Percentiles rank a stretch among this genome's conserved stretches.
phyloP scores from a whole-genome alignment of 331 rosid genomes.

The Acacia pycnantha region DNA sequence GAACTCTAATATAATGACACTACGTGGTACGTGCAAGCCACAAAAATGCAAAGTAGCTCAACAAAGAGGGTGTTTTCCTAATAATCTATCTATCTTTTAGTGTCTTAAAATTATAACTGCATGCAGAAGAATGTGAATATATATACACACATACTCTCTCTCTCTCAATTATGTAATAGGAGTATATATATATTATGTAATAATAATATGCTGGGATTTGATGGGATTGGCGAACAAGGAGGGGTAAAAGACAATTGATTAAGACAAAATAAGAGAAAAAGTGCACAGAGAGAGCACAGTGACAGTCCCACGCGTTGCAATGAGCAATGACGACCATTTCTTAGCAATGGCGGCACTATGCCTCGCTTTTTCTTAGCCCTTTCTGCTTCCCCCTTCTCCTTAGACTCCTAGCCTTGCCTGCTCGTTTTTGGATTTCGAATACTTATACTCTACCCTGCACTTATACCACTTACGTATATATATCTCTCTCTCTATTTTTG shows the following conservation, averaged over 20 bases:
- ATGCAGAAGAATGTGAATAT: neutral
- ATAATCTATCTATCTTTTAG: neutral
- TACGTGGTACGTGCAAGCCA: neutral
- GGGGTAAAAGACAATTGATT: conserved; percentile 10
- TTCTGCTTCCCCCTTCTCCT: neutral
- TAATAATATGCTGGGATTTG: neutral
- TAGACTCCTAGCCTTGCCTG: conserved; percentile 42
- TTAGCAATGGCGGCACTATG: conserved; percentile 39
- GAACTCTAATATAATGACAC: neutral
- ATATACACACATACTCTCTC: too few species aligned
- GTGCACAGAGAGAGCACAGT: conserved; percentile 12
- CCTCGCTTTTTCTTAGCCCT: conserved; percentile 32
- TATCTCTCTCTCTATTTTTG: neutral
- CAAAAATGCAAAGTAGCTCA: neutral
- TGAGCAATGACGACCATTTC: conserved; percentile 29
- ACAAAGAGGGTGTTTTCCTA: neutral
- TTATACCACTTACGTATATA: neutral
- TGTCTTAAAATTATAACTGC: neutral
- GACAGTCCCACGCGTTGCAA: conserved; percentile 56
- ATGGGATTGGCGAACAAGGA: conserved; percentile 2
- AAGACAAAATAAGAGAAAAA: conserved; percentile 25
- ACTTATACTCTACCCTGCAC: neutral
- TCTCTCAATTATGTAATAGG: too few species aligned
- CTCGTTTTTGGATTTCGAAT: conserved; percentile 41
- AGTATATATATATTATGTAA: too few species aligned